Conservation (phyloP, 306 rosid species). For the Medicago ruthenica region DNA sequence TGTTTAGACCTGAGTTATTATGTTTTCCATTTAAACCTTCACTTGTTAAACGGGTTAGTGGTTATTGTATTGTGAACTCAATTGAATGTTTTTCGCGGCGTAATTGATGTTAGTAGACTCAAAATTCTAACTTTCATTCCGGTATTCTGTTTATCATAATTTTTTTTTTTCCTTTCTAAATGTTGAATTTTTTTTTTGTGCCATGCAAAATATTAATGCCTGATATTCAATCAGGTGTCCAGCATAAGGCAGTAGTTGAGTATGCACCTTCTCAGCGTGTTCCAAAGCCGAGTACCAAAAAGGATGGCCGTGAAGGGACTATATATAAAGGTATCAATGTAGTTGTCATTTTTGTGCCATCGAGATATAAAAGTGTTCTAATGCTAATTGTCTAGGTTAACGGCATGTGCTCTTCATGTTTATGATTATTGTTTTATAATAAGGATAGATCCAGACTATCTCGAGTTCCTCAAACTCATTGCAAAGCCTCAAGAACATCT, state of each 20-base stretch:
- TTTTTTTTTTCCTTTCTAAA: neutral
- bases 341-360: neutral
- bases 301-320: conserved; percentile 95
- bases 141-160: neutral
- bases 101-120: no score
- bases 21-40: no score
- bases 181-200: conserved; percentile 6
- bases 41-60: no score
- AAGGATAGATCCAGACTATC: conserved; percentile 84
- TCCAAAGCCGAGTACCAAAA: conserved; percentile 62
- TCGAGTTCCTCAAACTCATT: conserved; percentile 89
- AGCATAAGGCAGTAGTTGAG: conserved; percentile 79
- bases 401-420: conserved; percentile 19
- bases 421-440: conserved; percentile 20
- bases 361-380: neutral
- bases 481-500: conserved; percentile 89
- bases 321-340: conserved; percentile 71
- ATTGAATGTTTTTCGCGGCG: no score
- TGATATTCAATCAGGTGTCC: conserved; percentile 64
- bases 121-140: no score
- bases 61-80: no score
- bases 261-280: conserved; percentile 95
- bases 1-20: no score
- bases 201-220: conserved; percentile 29
- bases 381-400: neutral